phyloP scores from a whole-genome alignment of 352 stramenopile species.

The Phytopythium sindhum region DNA sequence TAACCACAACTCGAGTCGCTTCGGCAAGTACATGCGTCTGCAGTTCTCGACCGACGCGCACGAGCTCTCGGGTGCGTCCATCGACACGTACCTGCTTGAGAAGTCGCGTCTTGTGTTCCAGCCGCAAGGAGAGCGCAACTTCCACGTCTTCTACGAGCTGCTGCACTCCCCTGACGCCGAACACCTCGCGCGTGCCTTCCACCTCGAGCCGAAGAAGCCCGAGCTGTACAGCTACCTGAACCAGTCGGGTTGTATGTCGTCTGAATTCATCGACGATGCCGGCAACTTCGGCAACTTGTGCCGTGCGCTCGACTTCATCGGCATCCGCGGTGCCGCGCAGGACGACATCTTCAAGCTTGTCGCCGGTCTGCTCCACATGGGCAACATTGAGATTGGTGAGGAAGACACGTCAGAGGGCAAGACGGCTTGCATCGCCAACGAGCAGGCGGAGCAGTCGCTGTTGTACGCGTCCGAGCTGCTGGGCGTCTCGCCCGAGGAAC shows the following conservation, averaged over 20 bases:
- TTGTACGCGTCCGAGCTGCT: conserved; percentile 57
- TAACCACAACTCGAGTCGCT: conserved; percentile 91
- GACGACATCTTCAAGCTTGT: conserved; percentile 76
- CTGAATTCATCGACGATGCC: conserved; percentile 67
- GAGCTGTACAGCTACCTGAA: conserved; percentile 71
- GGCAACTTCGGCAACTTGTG: conserved; percentile 67
- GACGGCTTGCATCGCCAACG: conserved; percentile 51
- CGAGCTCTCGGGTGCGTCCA: conserved; percentile 76
- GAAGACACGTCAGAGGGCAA: conserved; percentile 74
- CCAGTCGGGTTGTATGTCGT: conserved; percentile 71
- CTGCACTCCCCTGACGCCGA: conserved; percentile 55
- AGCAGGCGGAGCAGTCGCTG: conserved; percentile 45
- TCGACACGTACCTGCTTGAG: conserved; percentile 81
- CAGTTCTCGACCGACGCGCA: conserved; percentile 67
- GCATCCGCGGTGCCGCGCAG: conserved; percentile 58
- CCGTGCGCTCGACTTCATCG: conserved; percentile 65
- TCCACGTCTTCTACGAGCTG: conserved; percentile 86
- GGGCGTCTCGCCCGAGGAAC: conserved; percentile 52
- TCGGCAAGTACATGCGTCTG: conserved; percentile 90
- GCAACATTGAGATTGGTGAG: conserved; percentile 70
- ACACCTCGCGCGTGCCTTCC: conserved; percentile 42
- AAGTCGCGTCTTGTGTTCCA: conserved; percentile 83
- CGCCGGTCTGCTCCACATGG: conserved; percentile 71
- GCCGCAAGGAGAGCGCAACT: conserved; percentile 76
- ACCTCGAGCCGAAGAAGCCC: conserved; percentile 54